These are phyloP conservation scores for Gonapodya sp. DNA, from an alignment of 192 early-diverging fungal genomes.

Conservation along the genomic window DNA sequence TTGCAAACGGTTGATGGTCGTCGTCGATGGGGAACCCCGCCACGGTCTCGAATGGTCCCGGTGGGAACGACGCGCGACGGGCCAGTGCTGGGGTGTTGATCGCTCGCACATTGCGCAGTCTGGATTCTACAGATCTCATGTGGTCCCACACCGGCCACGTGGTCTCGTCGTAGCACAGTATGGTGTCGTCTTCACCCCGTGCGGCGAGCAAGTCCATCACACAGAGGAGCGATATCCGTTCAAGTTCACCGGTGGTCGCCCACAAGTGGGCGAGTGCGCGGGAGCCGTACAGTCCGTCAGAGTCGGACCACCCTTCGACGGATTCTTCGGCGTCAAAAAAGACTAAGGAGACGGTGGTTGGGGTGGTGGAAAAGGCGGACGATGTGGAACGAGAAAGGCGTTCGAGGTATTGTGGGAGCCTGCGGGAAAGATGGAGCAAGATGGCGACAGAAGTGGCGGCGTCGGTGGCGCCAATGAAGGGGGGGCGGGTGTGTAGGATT, in stretches of 20 bases:
- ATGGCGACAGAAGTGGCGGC: slow-evolving; percentile 85
- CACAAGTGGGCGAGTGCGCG: slow-evolving; percentile 73
- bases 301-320: slow-evolving; percentile 59
- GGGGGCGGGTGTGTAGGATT: slow-evolving; percentile 39
- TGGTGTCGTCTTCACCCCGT: slow-evolving; percentile 25
- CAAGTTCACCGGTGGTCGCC: slow-evolving; percentile 49
- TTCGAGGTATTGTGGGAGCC: slow-evolving; percentile 51
- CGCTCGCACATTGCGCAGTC: slow-evolving; percentile 7
- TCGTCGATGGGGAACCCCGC: slow-evolving; percentile 47
- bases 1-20: slow-evolving; percentile 81
- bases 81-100: slow-evolving; percentile 24
- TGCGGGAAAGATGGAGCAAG: slow-evolving; percentile 68
- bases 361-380: slow-evolving; percentile 14
- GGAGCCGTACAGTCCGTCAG: slow-evolving; percentile 85
- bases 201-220: slow-evolving; percentile 83
- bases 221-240: slow-evolving; percentile 74
- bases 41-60: slow-evolving; percentile 18
- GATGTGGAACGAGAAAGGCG: slow-evolving; percentile 34
- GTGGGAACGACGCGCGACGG: background rate
- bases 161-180: slow-evolving; percentile 49
- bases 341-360: slow-evolving; percentile 66
- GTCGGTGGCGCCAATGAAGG: slow-evolving; percentile 84
- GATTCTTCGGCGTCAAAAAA: slow-evolving; percentile 98
- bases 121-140: slow-evolving; percentile 39
- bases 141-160: slow-evolving; percentile 63